These are phyloP conservation scores for Aquanectria penicillioides DNA, from an alignment of 2,329 filamentous ascomycete species.

Conservation along the genomic window DNA sequence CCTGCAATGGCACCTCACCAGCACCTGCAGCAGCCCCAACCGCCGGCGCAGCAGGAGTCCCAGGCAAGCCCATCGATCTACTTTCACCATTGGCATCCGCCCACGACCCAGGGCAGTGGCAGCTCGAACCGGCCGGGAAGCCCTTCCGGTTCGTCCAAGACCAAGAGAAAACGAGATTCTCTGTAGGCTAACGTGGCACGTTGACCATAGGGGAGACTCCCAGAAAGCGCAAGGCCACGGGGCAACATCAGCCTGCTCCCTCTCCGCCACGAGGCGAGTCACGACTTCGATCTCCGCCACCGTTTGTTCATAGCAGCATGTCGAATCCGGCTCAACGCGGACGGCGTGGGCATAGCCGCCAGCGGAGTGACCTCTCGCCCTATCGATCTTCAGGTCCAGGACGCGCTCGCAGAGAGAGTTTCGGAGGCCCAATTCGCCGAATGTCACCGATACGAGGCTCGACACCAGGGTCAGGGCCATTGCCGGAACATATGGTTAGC, in stretches of 20 bases:
- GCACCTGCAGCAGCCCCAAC: slow-evolving; percentile 64
- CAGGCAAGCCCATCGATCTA: slow-evolving; percentile 78
- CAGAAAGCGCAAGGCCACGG: slow-evolving; percentile 83
- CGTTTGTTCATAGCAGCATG: slow-evolving; percentile 42
- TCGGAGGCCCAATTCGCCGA: slow-evolving; percentile 37
- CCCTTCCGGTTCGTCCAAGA: slow-evolving; percentile 77
- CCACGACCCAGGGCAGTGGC: slow-evolving; percentile 69
- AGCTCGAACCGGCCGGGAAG: slow-evolving; percentile 74
- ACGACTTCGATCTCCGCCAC: slow-evolving; percentile 47
- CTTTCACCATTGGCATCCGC: slow-evolving; percentile 94
- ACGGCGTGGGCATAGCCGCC: slow-evolving; percentile 47
- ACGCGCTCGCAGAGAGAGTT: slow-evolving; percentile 39
- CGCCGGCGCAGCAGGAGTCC: slow-evolving; percentile 64
- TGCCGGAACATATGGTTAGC: slow-evolving; percentile 36
- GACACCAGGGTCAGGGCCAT: slow-evolving; percentile 28
- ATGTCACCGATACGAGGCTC: slow-evolving; percentile 39
- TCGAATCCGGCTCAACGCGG: slow-evolving; percentile 38
- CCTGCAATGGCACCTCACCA: slow-evolving; percentile 52
- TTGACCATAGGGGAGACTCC: slow-evolving; percentile 76
- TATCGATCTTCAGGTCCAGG: slow-evolving; percentile 42
- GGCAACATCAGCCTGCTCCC: slow-evolving; percentile 44
- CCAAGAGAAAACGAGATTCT: slow-evolving; percentile 58
- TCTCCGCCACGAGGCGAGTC: slow-evolving; percentile 43
- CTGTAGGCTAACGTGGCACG: slow-evolving; percentile 51
- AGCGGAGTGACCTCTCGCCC: slow-evolving; percentile 51